These are phyloP conservation scores for Micractinium sp. DNA, from an alignment of 139 green algal genomes.

Conservation along the genomic window DNA sequence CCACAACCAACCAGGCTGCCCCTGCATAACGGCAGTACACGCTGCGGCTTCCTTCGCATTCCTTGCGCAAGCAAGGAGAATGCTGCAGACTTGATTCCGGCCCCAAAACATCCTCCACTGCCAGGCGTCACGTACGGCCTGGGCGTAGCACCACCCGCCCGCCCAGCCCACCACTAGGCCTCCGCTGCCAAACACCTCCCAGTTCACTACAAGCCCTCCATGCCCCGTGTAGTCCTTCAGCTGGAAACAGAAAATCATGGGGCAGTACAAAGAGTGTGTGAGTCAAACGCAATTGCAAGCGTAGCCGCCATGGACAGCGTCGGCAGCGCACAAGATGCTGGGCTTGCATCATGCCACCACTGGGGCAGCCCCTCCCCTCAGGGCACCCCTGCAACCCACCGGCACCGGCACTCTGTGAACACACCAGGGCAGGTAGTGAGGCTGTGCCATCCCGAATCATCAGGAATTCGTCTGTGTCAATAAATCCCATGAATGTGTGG, in stretches of 20 bases:
- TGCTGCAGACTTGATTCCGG: no score
- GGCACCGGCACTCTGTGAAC: background rate
- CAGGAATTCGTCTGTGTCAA: constrained; percentile 65
- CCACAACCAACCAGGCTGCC: background rate
- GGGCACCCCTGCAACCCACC: no score
- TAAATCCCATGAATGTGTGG: constrained; percentile 62
- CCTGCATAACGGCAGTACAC: no score
- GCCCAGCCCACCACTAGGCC: constrained; percentile 19
- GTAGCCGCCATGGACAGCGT: background rate
- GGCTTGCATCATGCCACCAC: background rate
- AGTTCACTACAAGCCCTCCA: constrained; percentile 57
- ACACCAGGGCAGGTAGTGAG: constrained; percentile 43
- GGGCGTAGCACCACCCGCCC: background rate
- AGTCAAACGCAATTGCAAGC: background rate
- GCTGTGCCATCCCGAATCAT: constrained; percentile 32
- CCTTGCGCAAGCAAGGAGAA: background rate
- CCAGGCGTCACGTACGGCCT: no score
- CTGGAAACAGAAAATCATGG: background rate
- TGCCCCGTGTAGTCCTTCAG: constrained; percentile 49
- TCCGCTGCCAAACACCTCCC: constrained; percentile 58
- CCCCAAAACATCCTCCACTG: no score
- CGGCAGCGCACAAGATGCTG: no score
- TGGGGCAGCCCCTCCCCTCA: no score
- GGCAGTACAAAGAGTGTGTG: background rate
- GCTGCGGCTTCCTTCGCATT: background rate